Percentiles rank a stretch among this genome's conserved stretches.
Conservation (phyloP, 352 stramenopile species). For the Phytophthora cryptogea region DNA sequence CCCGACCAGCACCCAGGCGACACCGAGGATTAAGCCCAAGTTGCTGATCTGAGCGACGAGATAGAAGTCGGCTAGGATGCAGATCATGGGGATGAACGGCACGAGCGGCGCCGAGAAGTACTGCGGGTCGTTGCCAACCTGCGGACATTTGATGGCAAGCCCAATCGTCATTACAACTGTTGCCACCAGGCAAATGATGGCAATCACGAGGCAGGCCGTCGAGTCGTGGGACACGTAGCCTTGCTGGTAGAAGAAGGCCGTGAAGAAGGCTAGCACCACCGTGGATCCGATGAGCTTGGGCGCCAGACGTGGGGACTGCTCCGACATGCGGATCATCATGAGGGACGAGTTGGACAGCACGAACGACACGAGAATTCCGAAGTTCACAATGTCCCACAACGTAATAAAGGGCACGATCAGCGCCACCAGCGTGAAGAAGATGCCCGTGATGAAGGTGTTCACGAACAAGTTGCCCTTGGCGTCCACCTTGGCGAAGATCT, state of each 20-base stretch:
- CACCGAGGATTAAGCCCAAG: slow-evolving; percentile 42
- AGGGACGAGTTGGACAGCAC: slow-evolving; percentile 67
- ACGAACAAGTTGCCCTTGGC: slow-evolving; percentile 1
- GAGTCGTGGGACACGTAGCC: slow-evolving; percentile 41
- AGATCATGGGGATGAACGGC: slow-evolving; percentile 46
- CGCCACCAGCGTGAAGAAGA: slow-evolving; percentile 49
- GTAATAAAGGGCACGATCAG: slow-evolving; percentile 60
- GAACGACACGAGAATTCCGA: slow-evolving; percentile 72
- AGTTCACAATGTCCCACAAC: slow-evolving; percentile 73
- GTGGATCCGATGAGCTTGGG: slow-evolving; percentile 40
- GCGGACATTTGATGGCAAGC: slow-evolving; percentile 45
- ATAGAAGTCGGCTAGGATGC: slow-evolving; percentile 56
- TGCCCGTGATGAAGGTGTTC: slow-evolving; percentile 22
- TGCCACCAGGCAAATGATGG: slow-evolving; percentile 39
- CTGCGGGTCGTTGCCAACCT: slow-evolving; percentile 33
- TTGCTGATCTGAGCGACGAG: slow-evolving; percentile 50
- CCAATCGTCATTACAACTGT: slow-evolving; percentile 30
- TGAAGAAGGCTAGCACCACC: slow-evolving; percentile 28
- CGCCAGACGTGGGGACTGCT: slow-evolving; percentile 34
- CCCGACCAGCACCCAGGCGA: slow-evolving; percentile 41
- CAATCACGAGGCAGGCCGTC: slow-evolving; percentile 30
- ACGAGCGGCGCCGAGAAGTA: slow-evolving; percentile 51
- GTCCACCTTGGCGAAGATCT: slow-evolving; percentile 67
- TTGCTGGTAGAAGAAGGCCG: slow-evolving; percentile 49
- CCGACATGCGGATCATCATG: slow-evolving; percentile 52